Base-by-base conservation (phyloP, 2,329 filamentous ascomycete genomes). In the Bimuria novae-zelandiae region DNA sequence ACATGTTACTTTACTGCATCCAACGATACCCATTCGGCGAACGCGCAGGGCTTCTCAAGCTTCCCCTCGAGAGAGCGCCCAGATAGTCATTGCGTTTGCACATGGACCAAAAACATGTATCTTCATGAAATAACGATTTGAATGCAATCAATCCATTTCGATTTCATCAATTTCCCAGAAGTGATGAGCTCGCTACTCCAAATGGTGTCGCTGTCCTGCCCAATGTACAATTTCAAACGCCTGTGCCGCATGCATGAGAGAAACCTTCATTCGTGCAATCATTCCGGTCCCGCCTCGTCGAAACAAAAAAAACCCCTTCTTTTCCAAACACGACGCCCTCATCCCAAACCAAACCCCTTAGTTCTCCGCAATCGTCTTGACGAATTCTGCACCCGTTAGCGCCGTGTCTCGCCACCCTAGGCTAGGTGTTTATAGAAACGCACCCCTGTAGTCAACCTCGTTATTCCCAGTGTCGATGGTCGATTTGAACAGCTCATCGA, bases 401-500 rank as follows among this genome's bases (percentile, higher is more conserved):
- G 22, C 16, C 19, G 14, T 12, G 7, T 14, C 11, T 12, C 23
- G 16, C 22, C 23, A 33, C 14, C 30, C 5, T 33, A 6, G 2
- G 21, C 21, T 21, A 7, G 10, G 6, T 11, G 36, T 45, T 17
- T 27, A 19, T 16, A 41, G 21, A 12, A 29, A 64, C 86, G 60
- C 81, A 94, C 91, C 92, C 62, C 89, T 92, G 77, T 99, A 99
- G 81, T 97, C 96, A 77, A 99, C 90, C 84, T 97, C 92, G 65
- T 93, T 92, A 51, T 89, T 93, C 78, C 89, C 94, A 56, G 92
- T 96, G 75, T 99, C 94, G 61, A 97, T 93, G 0, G 92, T 92
- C 60, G 64, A 68, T 87, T 97, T 99, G 76, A 99, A 87, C 72
- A 99, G 84, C 83, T 99, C 94, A 75, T 97, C 93, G 43, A 99